Base-by-base conservation (phyloP, 2,329 filamentous ascomycete genomes). In the Hortaea werneckii region DNA sequence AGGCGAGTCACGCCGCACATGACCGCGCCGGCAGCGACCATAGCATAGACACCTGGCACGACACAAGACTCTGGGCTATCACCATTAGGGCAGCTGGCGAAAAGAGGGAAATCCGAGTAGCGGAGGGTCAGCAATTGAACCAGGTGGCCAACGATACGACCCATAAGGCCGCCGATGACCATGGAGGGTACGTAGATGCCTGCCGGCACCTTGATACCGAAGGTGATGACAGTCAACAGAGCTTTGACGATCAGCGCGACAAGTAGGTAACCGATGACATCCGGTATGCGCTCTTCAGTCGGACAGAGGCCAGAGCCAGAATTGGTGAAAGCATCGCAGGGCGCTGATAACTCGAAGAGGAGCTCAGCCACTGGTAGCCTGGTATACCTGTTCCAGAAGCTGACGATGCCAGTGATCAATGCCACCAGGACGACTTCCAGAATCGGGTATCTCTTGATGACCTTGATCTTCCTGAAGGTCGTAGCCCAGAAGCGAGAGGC, bases 171-270 rank as follows among this genome's bases (percentile, higher is more conserved):
- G 53, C 92, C 92, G 12, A 96, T 87, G 28, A 96, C 92, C 92
- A 98, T 98, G 57, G 90, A 95, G 3, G 92, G 92, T 1, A 98
- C 89, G 58, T 98, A 98, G 55, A 98, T 95, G 52, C 92, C 92
- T 1, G 90, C 88, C 7, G 92, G 92, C 0, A 96, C 82, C 74
- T 96, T 96, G 61, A 95, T 89, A 27, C 90, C 90, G 66, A 96
- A 96, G 0, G 90, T 95, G 53, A 95, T 82, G 40, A 84, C 82
- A 0, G 92, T 96, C 37, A 98, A 68, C 40, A 90, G 73, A 0
- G 87, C 85, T 63, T 98, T 98, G 69, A 96, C 83, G 27, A 95
- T 67, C 53, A 96, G 92, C 0, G 90, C 90, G 12, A 82, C 66
- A 9, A 83, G 69, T 0, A 98, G 72, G 46, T 81, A 84, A 28